These are phyloP conservation scores for Solanum medicagineum DNA, from an alignment of 257 asterid species.

Conservation along the genomic window DNA sequence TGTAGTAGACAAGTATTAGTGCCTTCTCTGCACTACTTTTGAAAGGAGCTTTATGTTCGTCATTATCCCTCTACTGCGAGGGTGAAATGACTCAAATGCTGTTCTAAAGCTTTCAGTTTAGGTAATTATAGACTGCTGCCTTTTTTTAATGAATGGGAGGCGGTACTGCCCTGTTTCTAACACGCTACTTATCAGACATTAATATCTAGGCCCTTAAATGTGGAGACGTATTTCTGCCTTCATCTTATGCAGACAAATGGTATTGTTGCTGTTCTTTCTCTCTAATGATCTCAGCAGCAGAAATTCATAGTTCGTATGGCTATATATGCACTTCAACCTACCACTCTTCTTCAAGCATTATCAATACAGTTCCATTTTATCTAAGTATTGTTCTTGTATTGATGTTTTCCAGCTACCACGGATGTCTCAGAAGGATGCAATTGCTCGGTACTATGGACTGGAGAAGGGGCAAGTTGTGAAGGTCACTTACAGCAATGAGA, in stretches of 20 bases:
- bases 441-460: constrained; percentile 69
- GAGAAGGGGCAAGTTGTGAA: constrained; percentile 79
- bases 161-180: background rate
- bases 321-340: background rate
- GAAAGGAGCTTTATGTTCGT: background rate
- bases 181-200: background rate
- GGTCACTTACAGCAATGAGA: constrained; percentile 61
- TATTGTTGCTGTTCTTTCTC: background rate
- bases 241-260: background rate
- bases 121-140: background rate
- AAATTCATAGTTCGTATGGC: background rate
- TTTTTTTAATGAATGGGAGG: background rate
- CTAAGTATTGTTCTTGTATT: background rate
- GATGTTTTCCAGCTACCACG: constrained; percentile 59
- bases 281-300: background rate
- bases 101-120: background rate
- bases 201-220: background rate
- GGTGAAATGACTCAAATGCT: background rate
- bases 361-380: background rate
- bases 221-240: background rate
- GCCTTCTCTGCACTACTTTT: background rate
- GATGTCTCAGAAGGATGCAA: constrained; percentile 64
- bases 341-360: background rate
- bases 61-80: background rate
- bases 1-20: background rate